Evolutionary conservation across 495 filamentous ascomycete genomes (phyloP).

Genomic region (Achaetomiella virescens): DNA sequence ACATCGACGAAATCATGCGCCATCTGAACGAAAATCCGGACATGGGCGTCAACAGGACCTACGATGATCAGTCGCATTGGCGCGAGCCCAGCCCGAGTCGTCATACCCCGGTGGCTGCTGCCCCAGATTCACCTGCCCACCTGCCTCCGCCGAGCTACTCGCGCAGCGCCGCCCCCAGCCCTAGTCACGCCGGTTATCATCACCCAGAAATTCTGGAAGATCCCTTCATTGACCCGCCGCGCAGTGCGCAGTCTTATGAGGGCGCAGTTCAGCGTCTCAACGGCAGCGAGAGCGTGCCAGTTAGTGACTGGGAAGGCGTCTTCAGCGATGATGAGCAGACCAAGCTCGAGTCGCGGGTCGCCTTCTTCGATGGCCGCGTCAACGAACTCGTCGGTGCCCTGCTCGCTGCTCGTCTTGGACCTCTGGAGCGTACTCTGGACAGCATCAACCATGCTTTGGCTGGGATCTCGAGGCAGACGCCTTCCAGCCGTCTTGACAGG

Average conservation of each 20-base stretch:
- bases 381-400: slow-evolving; percentile 75
- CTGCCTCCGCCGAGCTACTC: slow-evolving; percentile 49
- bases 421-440: slow-evolving; percentile 70
- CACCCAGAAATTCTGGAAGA: slow-evolving; percentile 41
- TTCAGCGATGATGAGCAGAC: slow-evolving; percentile 75
- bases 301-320: slow-evolving; percentile 87
- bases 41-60: slow-evolving; percentile 60
- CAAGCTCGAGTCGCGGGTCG: slow-evolving; percentile 63
- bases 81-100: slow-evolving; percentile 37
- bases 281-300: slow-evolving; percentile 55
- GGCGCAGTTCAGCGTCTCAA: slow-evolving; percentile 62
- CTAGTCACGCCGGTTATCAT: slow-evolving; percentile 49
- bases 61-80: slow-evolving; percentile 41
- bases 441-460: slow-evolving; percentile 64
- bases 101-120: slow-evolving; percentile 29
- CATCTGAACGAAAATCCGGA: slow-evolving; percentile 68
- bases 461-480: slow-evolving; percentile 35
- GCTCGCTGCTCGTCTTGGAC: slow-evolving; percentile 67
- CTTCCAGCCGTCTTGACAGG: slow-evolving; percentile 41
- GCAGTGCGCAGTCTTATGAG: slow-evolving; percentile 36
- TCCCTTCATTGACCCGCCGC: slow-evolving; percentile 41
- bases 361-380: slow-evolving; percentile 84
- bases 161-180: slow-evolving; percentile 69
- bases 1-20: slow-evolving; percentile 82
- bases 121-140: slow-evolving; percentile 47